Evolutionary conservation across 371 early-diverging fungal species (phyloP).

Genomic region (Circinella umbellata): DNA sequence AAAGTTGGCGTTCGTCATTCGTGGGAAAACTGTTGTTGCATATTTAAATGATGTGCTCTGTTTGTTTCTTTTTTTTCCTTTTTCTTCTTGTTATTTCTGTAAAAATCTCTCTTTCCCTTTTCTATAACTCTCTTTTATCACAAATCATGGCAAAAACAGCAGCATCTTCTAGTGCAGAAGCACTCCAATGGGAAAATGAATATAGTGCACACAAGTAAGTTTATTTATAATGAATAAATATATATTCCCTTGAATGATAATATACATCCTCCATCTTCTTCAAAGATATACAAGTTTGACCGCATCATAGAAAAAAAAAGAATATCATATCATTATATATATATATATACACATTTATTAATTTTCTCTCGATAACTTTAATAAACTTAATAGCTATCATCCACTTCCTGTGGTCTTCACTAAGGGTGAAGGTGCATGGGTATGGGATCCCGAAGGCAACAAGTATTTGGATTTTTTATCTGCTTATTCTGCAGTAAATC

Average conservation of each 20-base stretch:
- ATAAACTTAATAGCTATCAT: conserved; percentile 78
- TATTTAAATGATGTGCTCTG: conserved; percentile 1
- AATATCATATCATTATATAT: too few species aligned
- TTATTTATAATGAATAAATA: too few species aligned
- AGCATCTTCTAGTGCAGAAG: conserved; percentile 48
- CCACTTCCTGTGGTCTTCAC: conserved; percentile 95
- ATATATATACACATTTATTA: too few species aligned
- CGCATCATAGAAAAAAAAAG: not conserved
- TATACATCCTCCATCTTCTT: not conserved
- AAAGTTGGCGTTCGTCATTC: not conserved
- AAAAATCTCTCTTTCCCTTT: conserved; percentile 1
- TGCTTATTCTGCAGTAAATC: conserved; percentile 97
- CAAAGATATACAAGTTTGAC: not conserved
- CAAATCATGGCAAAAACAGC: not conserved
- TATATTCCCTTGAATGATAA: not conserved
- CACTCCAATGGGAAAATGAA: conserved; percentile 72
- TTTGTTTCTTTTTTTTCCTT: not conserved
- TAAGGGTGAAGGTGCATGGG: conserved; percentile 87
- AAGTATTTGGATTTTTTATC: conserved; percentile 96
- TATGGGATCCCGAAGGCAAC: conserved; percentile 96
- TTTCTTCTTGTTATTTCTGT: not conserved
- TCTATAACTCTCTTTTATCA: not conserved
- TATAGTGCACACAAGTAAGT: conserved; percentile 90
- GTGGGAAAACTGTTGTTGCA: not conserved
- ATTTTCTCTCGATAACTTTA: too few species aligned